Conservation (phyloP, 352 stramenopile species). For the Globisporangium paroecandrum region DNA sequence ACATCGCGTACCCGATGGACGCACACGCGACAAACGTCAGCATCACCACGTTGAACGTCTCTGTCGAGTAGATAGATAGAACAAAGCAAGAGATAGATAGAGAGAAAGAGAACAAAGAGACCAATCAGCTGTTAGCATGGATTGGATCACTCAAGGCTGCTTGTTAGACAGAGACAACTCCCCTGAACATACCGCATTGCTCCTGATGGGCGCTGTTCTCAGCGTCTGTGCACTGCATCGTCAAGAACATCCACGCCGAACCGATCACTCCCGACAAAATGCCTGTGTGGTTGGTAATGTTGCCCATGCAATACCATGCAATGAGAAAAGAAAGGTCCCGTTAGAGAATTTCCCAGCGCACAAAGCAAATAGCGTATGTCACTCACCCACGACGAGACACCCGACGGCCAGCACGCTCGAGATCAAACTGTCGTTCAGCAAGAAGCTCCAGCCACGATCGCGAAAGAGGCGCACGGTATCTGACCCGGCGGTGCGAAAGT, state of each 20-base stretch:
- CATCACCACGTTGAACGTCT: slow-evolving; percentile 82
- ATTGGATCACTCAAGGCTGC: not conserved
- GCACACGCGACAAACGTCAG: slow-evolving; percentile 71
- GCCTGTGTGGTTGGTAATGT: slow-evolving; percentile 27
- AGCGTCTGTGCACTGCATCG: slow-evolving; percentile 57
- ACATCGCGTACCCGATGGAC: slow-evolving; percentile 84
- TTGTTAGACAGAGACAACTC: not conserved
- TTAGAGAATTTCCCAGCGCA: not conserved
- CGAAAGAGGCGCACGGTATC: slow-evolving; percentile 84
- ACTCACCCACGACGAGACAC: slow-evolving; percentile 71
- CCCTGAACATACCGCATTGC: slow-evolving; percentile 57
- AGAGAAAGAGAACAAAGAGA: not conserved
- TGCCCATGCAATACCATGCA: not conserved
- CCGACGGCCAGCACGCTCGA: slow-evolving; percentile 72
- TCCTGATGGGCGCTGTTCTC: slow-evolving; percentile 34
- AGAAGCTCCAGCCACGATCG: slow-evolving; percentile 69
- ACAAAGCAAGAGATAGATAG: slow-evolving; percentile 1
- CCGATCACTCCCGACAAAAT: slow-evolving; percentile 69
- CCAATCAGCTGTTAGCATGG: not conserved
- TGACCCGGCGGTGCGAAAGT: slow-evolving; percentile 64
- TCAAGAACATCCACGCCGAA: slow-evolving; percentile 65
- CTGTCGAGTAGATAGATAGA: slow-evolving; percentile 25
- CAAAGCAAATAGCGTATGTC: not conserved
- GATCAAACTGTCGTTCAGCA: slow-evolving; percentile 81
- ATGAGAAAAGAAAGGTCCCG: slow-evolving; percentile 10